Percentiles rank a stretch among this genome's conserved stretches.
These are phyloP conservation scores for Phytophthora aleatoria DNA, from an alignment of 352 stramenopile species.

Conservation along the genomic window DNA sequence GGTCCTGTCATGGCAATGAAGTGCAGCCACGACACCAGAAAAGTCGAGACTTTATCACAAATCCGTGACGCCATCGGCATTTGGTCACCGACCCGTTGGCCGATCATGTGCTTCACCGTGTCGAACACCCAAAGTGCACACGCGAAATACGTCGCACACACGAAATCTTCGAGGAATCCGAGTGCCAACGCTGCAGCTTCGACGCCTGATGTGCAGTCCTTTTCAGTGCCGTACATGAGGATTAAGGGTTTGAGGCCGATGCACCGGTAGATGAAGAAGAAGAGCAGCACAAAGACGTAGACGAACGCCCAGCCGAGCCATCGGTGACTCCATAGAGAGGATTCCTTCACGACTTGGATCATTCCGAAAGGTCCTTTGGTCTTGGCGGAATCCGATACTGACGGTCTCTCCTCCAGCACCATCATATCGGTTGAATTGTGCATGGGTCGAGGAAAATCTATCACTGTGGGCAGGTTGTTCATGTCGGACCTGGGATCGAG, in stretches of 20 bases:
- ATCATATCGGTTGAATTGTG: background rate
- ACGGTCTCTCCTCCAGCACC: constrained; percentile 13
- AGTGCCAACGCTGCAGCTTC: constrained; percentile 26
- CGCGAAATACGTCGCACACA: constrained; percentile 32
- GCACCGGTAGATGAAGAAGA: constrained; percentile 41
- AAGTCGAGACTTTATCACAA: constrained; percentile 32
- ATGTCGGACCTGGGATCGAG: constrained; percentile 6
- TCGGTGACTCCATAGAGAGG: constrained; percentile 10
- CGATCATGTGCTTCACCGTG: constrained; percentile 5
- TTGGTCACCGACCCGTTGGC: background rate
- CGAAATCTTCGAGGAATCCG: constrained; percentile 50
- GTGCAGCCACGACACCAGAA: constrained; percentile 35
- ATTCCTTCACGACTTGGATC: constrained; percentile 4
- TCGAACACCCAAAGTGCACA: constrained; percentile 12
- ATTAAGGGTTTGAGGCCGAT: constrained; percentile 16
- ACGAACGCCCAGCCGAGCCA: constrained; percentile 50
- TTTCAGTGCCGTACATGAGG: background rate
- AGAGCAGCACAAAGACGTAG: constrained; percentile 31
- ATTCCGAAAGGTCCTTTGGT: constrained; percentile 1
- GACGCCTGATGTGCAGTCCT: constrained; percentile 27
- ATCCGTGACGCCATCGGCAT: background rate
- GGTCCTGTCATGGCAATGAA: constrained; percentile 31
- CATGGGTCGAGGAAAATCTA: constrained; percentile 10
- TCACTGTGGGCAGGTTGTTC: background rate
- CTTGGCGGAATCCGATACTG: background rate